Percentiles rank a stretch among this genome's conserved stretches.
phyloP scores from a whole-genome alignment of 805 yeast species.

The Scheffersomyces ergatensis region DNA sequence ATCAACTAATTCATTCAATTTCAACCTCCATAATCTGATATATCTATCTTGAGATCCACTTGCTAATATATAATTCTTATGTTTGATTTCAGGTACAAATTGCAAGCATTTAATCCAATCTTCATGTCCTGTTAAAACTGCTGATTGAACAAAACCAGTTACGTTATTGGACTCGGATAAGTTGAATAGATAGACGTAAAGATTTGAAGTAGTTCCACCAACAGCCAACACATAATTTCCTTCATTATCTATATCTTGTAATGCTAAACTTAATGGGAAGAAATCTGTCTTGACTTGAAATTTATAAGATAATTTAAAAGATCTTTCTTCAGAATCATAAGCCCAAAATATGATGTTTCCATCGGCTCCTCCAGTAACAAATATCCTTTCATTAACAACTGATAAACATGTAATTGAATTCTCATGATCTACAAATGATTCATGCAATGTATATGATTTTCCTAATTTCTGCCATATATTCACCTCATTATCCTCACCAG shows the following conservation, averaged over 20 bases:
- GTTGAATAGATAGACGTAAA: constrained; percentile 54
- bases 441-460: constrained; percentile 23
- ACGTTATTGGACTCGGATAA: constrained; percentile 5
- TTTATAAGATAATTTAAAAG: constrained; percentile 21
- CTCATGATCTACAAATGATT: constrained; percentile 37
- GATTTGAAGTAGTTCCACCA: constrained; percentile 65
- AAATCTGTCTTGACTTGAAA: constrained; percentile 45
- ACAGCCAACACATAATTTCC: constrained; percentile 51
- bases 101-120: constrained; percentile 88
- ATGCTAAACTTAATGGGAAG: constrained; percentile 33
- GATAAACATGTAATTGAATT: constrained; percentile 57
- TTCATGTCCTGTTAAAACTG: constrained; percentile 83
- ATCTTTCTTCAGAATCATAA: constrained; percentile 12
- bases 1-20: constrained; percentile 53
- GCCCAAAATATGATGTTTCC: constrained; percentile 59
- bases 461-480: constrained; percentile 52
- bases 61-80: constrained; percentile 66
- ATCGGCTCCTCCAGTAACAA: constrained; percentile 63
- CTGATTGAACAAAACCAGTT: constrained; percentile 33
- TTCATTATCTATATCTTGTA: constrained; percentile 26
- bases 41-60: constrained; percentile 92
- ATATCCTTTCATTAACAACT: constrained; percentile 31
- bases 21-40: constrained; percentile 83
- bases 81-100: constrained; percentile 47
- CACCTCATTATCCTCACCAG: constrained; percentile 65